These are phyloP conservation scores for Monosporascus cannonballus DNA, from an alignment of 2,329 filamentous ascomycete species.

Conservation along the genomic window DNA sequence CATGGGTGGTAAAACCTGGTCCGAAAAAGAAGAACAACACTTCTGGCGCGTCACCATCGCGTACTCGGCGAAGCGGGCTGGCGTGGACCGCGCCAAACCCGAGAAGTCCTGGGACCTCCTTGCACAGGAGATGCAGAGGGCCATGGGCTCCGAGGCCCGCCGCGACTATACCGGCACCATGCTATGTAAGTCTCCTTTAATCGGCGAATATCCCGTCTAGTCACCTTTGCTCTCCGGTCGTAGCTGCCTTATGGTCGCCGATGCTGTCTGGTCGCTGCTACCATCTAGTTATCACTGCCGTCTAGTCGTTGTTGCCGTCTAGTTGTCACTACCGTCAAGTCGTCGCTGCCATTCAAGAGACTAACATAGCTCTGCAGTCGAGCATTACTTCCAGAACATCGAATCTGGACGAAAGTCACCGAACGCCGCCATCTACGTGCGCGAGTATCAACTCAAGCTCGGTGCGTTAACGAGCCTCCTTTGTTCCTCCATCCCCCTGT, in stretches of 20 bases:
- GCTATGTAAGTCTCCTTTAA: conserved; percentile 30
- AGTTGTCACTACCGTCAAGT: too few species aligned
- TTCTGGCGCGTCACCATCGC: conserved; percentile 41
- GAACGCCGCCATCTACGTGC: conserved; percentile 28
- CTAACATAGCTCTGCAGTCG: conserved; percentile 24
- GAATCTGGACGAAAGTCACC: conserved; percentile 32
- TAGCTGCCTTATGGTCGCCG: too few species aligned
- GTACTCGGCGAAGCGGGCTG: conserved; percentile 28
- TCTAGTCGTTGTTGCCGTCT: too few species aligned
- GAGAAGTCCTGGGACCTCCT: conserved; percentile 31
- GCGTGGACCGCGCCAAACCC: conserved; percentile 17
- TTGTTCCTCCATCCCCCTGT: too few species aligned
- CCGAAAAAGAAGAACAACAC: conserved; percentile 37
- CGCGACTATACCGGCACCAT: conserved; percentile 34
- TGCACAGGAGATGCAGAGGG: conserved; percentile 31
- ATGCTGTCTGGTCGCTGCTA: too few species aligned
- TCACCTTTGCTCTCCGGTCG: too few species aligned
- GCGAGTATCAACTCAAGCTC: conserved; percentile 21
- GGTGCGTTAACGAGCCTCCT: conserved; percentile 7
- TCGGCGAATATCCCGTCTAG: too few species aligned
- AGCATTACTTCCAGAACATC: conserved; percentile 40
- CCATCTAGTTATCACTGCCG: too few species aligned
- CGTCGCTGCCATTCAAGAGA: background rate
- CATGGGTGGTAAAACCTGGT: conserved; percentile 48
- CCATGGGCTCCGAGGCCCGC: conserved; percentile 28